Evolutionary conservation across 139 green algal species (phyloP), one percentile per base, ranked within the genome.

Genomic region (Chlorella vulgaris): DNA sequence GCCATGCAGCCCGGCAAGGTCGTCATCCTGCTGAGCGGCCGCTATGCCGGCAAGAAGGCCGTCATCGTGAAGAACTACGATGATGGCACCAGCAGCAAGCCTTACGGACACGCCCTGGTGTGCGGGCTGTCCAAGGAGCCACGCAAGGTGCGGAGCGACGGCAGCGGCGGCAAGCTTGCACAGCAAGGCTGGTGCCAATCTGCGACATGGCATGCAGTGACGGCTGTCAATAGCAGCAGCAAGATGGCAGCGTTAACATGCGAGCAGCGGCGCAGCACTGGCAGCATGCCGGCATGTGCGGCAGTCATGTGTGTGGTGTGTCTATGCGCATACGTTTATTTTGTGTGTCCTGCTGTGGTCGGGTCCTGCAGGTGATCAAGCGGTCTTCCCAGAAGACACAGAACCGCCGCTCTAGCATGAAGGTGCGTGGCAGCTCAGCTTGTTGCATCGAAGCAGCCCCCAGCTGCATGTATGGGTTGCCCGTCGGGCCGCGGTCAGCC

Each of bases 11-110:
- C 86, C 42, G 83, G 82, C 68, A 97, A 97, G 88, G 93, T 97
- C 60, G 93, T 97, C 29, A 91, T 97, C 80, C 78, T 97, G 42
- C 87, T 97, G 21, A 89, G 81, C 62, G 93, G 93, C 71, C 88
- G 92, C 39, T 96, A 89, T 78, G 89, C 89, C 73, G 89, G 89
- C 76, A 92, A 92, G 87, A 92, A 92, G 81, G 97, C 97, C 10
- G 97, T 99, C 68, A 99, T 99, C 80, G 95, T 99, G 21, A 98
- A 97, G 91, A 98, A 98, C 88, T 94, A 95, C 74, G 97, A 99
- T 87, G 96, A 99, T 67, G 97, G 97, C 58, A 95, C 88, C 38
- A 86, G 88, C 67, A 79, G 85, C 39, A 86, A 96, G 36, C 86
- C 90, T 47, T 99, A 99, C 79, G 97, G 97, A 69, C 97, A 99